Percentiles rank a stretch among this genome's conserved stretches.
Conservation (phyloP, 208 protist genomes). For the Acanthamoeba royreba region DNA sequence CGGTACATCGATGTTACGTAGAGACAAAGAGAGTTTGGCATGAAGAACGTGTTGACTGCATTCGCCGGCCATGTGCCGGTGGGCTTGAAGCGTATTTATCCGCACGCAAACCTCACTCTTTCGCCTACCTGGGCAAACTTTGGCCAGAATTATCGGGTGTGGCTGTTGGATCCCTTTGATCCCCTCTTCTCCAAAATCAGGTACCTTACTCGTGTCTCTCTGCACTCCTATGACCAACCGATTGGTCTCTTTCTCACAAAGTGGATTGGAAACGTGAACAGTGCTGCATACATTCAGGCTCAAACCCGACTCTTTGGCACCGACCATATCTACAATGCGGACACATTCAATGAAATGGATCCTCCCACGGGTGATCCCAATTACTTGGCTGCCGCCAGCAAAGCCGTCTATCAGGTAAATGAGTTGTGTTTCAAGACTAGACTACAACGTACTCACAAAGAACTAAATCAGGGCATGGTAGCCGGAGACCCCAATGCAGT, state of each 20-base stretch:
- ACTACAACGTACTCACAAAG: not conserved
- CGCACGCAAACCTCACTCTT: conserved; percentile 49
- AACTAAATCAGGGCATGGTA: conserved; percentile 7
- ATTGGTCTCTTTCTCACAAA: not conserved
- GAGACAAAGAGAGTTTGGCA: conserved; percentile 53
- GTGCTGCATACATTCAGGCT: not conserved
- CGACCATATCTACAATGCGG: conserved; percentile 69
- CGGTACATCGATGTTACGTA: not conserved
- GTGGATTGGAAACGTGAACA: not conserved
- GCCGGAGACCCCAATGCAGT: conserved; percentile 71
- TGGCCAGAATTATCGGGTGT: not conserved
- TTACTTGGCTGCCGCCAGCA: conserved; percentile 56
- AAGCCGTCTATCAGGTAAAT: conserved; percentile 35
- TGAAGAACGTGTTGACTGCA: conserved; percentile 62
- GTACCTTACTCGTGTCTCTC: not conserved
- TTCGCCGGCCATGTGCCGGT: conserved; percentile 73
- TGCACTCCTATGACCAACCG: not conserved
- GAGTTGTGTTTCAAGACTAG: not conserved
- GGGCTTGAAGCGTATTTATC: conserved; percentile 44
- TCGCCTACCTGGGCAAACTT: not conserved
- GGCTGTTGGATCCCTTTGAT: conserved; percentile 33
- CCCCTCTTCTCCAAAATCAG: conserved; percentile 52
- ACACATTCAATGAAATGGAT: conserved; percentile 76
- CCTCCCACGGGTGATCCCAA: not conserved
- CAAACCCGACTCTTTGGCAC: conserved; percentile 7